Evolutionary conservation across 2,329 filamentous ascomycete species (phyloP).

Genomic region (Triangularia verruculosa): DNA sequence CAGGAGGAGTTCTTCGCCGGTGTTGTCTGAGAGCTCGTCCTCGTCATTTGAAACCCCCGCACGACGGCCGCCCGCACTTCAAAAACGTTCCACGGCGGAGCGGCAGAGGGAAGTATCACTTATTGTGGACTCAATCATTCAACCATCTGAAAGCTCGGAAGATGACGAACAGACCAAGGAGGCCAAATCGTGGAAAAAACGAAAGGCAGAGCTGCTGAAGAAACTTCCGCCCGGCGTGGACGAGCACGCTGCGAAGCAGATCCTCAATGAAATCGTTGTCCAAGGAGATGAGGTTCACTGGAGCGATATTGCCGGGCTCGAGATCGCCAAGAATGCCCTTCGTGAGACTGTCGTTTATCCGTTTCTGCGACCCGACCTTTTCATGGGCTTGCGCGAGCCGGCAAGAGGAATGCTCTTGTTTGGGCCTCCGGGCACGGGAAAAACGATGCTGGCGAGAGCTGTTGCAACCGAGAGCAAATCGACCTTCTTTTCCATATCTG

Average conservation of each 20-base stretch:
- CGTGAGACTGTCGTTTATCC: slow-evolving; percentile 97
- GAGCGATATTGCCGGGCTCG: slow-evolving; percentile 87
- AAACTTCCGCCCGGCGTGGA: slow-evolving; percentile 81
- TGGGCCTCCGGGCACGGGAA: slow-evolving; percentile 94
- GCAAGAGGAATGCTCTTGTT: slow-evolving; percentile 94
- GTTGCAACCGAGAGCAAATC: slow-evolving; percentile 93
- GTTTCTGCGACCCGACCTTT: slow-evolving; percentile 89
- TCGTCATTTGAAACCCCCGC: slow-evolving; percentile 23
- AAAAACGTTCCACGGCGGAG: slow-evolving; percentile 32
- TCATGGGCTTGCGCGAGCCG: slow-evolving; percentile 91
- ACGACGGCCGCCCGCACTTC: slow-evolving; percentile 13
- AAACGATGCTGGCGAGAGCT: slow-evolving; percentile 94
- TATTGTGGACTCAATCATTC: slow-evolving; percentile 38
- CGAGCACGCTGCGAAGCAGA: slow-evolving; percentile 77
- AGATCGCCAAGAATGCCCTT: slow-evolving; percentile 84
- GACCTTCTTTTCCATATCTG: slow-evolving; percentile 96
- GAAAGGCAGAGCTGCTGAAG: slow-evolving; percentile 65
- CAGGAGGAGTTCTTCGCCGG: slow-evolving; percentile 15
- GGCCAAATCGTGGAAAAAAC: slow-evolving; percentile 57
- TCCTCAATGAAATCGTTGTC: slow-evolving; percentile 93
- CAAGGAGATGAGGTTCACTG: slow-evolving; percentile 93
- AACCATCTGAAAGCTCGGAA: slow-evolving; percentile 41
- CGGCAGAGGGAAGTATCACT: slow-evolving; percentile 27
- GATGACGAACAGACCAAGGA: slow-evolving; percentile 40
- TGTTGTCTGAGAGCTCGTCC: slow-evolving; percentile 19